Percentiles rank a stretch among this genome's conserved stretches.
These are phyloP conservation scores for Rhodocollybia butyracea DNA, from an alignment of 768 basidiomycete genomes.

Conservation along the genomic window DNA sequence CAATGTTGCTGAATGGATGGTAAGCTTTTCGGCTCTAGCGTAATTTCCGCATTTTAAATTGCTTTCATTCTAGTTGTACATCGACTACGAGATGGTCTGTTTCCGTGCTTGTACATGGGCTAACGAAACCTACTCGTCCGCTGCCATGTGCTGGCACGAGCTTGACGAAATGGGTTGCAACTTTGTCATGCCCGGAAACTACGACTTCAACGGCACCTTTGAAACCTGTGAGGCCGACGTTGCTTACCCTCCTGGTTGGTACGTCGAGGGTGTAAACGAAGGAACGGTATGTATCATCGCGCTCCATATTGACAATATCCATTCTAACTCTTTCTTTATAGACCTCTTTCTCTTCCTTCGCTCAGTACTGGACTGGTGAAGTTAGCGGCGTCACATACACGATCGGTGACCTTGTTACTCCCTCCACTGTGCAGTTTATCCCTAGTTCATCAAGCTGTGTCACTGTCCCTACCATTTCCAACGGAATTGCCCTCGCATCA, in stretches of 20 bases:
- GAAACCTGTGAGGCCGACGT: constrained; percentile 43
- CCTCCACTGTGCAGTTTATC: constrained; percentile 28
- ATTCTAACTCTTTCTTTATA: no score
- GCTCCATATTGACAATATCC: no score
- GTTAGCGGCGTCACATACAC: constrained; percentile 32
- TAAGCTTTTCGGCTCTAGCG: constrained; percentile 11
- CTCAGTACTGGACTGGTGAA: constrained; percentile 39
- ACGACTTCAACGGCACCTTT: constrained; percentile 38
- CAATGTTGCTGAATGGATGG: constrained; percentile 42
- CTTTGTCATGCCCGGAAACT: constrained; percentile 47
- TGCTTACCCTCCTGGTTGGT: constrained; percentile 46
- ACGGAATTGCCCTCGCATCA: constrained; percentile 30
- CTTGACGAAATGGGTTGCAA: constrained; percentile 43
- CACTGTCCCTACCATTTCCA: constrained; percentile 33
- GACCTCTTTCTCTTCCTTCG: constrained; percentile 41
- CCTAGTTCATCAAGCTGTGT: constrained; percentile 39
- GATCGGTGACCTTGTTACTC: constrained; percentile 37
- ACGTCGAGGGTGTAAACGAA: constrained; percentile 35
- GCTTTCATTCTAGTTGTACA: background rate
- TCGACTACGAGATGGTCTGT: constrained; percentile 1
- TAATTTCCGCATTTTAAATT: background rate
- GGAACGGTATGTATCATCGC: no score
- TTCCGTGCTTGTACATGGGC: constrained; percentile 40
- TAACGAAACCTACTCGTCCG: constrained; percentile 40
- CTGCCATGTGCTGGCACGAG: constrained; percentile 43